Evolutionary conservation across 179 eudicot genomes (phyloP), one percentile per base, ranked within the genome.

Genomic region (Beta macrorhiza): DNA sequence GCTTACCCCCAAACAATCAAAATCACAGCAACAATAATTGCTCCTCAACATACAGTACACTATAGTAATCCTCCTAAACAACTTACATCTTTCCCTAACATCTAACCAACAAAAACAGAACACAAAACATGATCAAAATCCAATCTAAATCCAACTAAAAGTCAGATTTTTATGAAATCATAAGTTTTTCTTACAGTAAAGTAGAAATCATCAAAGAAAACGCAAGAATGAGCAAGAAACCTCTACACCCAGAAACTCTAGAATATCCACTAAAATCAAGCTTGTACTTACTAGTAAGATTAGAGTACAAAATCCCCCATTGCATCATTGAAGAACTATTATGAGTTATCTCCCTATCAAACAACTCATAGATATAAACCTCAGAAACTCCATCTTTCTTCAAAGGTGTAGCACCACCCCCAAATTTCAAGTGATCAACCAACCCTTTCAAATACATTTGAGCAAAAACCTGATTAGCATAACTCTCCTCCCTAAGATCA

Each of bases 251-350:
- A 32, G 7, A 37, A 25, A 4, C 29, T 49, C 53, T 29, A 0
- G 70, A 77, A 7, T 61, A 62, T 25, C 83, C 79, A 37, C 79
- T 82, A 62, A 83, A 88, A 78, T 89, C 90, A 64, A 93, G 0
- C 0, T 85, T 52, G 53, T 87, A 91, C 83, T 93, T 95, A 68
- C 45, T 62, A 16, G 93, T 92, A 93, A 92, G 67, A 78, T 95
- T 95, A 4, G 88, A 85, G 59, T 86, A 87, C 80, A 91, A 65
- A 32, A 95, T 86, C 47, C 99, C 99, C 95, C 97, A 93, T 44
- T 86, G 78, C 45, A 62, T 74, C 68, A 42, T 78, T 37, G 72
- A 19, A 5, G 13, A 71, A 16, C 47, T 63, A 42, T 57, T 75
- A 76, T 53, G 12, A 32, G 32, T 72, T 45, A n/a, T 55, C 73